Percentiles rank a stretch among this genome's conserved stretches.
These are phyloP conservation scores for Spathaspora arborariae DNA, from an alignment of 805 yeast species.

Conservation along the genomic window DNA sequence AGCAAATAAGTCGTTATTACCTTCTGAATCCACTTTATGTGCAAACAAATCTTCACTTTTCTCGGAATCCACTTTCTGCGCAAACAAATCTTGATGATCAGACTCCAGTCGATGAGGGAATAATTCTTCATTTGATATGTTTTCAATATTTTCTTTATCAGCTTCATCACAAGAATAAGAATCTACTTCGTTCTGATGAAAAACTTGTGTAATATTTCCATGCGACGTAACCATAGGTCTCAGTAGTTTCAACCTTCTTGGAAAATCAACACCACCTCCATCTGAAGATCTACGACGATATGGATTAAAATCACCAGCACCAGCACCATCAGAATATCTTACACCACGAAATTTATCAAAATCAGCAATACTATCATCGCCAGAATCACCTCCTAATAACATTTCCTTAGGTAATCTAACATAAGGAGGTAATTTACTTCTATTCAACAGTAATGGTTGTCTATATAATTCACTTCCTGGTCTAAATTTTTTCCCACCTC, in stretches of 20 bases:
- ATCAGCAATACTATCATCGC: neutral
- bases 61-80: neutral
- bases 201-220: neutral
- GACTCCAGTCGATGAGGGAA: neutral
- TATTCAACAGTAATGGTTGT: slow-evolving; percentile 38
- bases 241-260: neutral
- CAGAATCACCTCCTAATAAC: neutral
- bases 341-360: no score
- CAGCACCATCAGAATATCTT: no score
- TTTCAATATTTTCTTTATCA: neutral
- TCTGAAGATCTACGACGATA: no score
- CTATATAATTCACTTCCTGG: neutral
- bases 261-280: neutral
- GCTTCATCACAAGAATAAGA: neutral
- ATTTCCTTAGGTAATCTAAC: slow-evolving; percentile 55
- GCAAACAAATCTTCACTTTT: neutral
- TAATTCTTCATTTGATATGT: neutral
- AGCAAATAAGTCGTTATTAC: no score
- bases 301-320: no score
- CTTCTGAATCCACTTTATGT: neutral
- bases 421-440: slow-evolving; percentile 48
- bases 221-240: neutral
- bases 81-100: neutral
- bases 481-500: slow-evolving; percentile 31
- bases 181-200: neutral